Conservation (phyloP, 305 asterid genomes). For the Fraxinus greggii region DNA sequence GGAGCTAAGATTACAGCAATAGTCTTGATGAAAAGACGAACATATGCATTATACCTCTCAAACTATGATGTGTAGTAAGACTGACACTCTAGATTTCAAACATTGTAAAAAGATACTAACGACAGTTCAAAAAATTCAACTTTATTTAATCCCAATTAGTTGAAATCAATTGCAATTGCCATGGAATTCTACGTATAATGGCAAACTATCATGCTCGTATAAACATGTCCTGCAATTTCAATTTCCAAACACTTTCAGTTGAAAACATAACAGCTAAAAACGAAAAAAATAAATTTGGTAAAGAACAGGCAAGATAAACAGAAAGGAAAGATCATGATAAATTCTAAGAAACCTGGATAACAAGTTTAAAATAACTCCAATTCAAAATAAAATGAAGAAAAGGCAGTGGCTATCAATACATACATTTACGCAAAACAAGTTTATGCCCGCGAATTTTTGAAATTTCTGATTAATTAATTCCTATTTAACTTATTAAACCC, state of each 20-base stretch:
- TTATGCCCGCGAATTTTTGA: not conserved
- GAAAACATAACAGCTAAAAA: not conserved
- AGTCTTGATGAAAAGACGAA: not conserved
- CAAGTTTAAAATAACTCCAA: not conserved
- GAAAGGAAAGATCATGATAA: not conserved
- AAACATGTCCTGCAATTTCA: not conserved
- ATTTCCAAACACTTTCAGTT: not conserved
- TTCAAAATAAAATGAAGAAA: not conserved
- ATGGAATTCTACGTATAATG: not conserved
- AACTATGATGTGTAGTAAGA: not conserved
- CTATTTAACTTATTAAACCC: not conserved
- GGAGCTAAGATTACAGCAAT: not conserved
- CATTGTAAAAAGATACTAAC: not conserved
- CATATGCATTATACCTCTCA: not conserved
- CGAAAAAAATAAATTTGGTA: not conserved
- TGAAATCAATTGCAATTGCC: not conserved
- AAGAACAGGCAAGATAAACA: not conserved
- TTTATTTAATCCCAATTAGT: not conserved
- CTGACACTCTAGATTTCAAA: not conserved
- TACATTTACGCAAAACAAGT: not conserved
- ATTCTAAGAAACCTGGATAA: not conserved
- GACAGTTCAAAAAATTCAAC: not conserved
- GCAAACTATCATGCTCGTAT: not conserved
- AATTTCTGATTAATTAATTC: not conserved
- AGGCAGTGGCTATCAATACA: not conserved